Conservation (phyloP, 345 rosid species). For the Microthlaspi erraticum region DNA sequence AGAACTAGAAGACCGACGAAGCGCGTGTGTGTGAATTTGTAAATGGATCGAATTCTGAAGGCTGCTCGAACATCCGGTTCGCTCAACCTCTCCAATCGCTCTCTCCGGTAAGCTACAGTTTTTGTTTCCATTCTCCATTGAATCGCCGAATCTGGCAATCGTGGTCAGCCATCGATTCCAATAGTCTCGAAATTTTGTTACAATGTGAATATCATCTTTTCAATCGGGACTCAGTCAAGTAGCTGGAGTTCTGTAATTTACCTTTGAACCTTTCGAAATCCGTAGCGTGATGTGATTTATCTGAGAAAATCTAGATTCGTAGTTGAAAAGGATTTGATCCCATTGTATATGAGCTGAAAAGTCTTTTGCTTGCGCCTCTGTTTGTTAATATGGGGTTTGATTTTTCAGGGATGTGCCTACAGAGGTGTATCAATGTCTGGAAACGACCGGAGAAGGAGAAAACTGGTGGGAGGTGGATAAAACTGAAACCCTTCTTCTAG, state of each 20-base stretch:
- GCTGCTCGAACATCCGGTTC: slow-evolving; percentile 96
- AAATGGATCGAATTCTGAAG: slow-evolving; percentile 84
- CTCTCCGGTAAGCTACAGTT: slow-evolving; percentile 63
- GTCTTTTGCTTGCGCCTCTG: background rate
- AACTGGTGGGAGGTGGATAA: slow-evolving; percentile 98
- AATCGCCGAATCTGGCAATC: slow-evolving; percentile 26
- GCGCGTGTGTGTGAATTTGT: slow-evolving; percentile 2
- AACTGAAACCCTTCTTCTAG: background rate
- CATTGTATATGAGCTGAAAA: slow-evolving; percentile 24
- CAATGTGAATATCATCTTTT: slow-evolving; percentile 30
- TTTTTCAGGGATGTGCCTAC: slow-evolving; percentile 70
- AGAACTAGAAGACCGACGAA: slow-evolving; percentile 8
- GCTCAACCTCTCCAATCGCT: slow-evolving; percentile 90
- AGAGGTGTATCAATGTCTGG: slow-evolving; percentile 67
- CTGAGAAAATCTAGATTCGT: slow-evolving; percentile 8
- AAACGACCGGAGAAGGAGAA: slow-evolving; percentile 72
- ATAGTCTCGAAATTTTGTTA: background rate
- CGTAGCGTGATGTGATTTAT: background rate
- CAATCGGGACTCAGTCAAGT: slow-evolving; percentile 21
- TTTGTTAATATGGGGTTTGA: slow-evolving; percentile 26
- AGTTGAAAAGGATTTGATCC: background rate
- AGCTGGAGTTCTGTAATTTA: background rate
- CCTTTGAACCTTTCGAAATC: slow-evolving; percentile 20
- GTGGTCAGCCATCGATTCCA: background rate
- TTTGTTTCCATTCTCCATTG: background rate